Percentiles rank a stretch among this genome's conserved stretches.
Conservation (phyloP, 352 stramenopile genomes). For the Aphanomyces invadans region DNA sequence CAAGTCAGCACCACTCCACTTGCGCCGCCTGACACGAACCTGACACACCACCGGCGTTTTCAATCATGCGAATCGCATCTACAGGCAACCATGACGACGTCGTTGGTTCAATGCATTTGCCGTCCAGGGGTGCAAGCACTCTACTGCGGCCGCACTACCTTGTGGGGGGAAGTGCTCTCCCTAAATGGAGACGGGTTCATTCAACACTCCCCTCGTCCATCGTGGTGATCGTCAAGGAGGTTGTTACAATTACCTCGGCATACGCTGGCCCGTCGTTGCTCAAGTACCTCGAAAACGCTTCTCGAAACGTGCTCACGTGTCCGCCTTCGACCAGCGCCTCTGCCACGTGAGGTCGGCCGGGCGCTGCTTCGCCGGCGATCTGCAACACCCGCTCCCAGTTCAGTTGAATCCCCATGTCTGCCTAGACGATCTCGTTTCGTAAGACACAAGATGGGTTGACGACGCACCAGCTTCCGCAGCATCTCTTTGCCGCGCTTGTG, state of each 20-base stretch:
- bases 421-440: constrained; percentile 31
- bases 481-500: constrained; percentile 79
- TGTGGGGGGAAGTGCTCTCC: constrained; percentile 77
- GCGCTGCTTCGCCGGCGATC: constrained; percentile 75
- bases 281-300: constrained; percentile 73
- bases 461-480: constrained; percentile 66
- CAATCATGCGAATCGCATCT: constrained; percentile 80
- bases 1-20: no score
- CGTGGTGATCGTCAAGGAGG: background rate
- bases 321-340: constrained; percentile 69
- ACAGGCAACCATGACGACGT: background rate
- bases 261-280: constrained; percentile 79
- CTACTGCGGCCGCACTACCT: background rate
- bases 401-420: constrained; percentile 71
- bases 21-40: no score
- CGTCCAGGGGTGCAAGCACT: no score
- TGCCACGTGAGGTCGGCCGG: constrained; percentile 66
- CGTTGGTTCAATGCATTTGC: background rate
- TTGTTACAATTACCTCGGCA: constrained; percentile 72
- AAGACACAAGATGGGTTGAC: no score
- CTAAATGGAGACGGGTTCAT: constrained; percentile 26
- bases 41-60: constrained; percentile 64
- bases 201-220: no score
- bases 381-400: constrained; percentile 73
- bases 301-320: constrained; percentile 65